Evolutionary conservation across 306 rosid species (phyloP).

Genomic region (Hippophae rhamnoides): DNA sequence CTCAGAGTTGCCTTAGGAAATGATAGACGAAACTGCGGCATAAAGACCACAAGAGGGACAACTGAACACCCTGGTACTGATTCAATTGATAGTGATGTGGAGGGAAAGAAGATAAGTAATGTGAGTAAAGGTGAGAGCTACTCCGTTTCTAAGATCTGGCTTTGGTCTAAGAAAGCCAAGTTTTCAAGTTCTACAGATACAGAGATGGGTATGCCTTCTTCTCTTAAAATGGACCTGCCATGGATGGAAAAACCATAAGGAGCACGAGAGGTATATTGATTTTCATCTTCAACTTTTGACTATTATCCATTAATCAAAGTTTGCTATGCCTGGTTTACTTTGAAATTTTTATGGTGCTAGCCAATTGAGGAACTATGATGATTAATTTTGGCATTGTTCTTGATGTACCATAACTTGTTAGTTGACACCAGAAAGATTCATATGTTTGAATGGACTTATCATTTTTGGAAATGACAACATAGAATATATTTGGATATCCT

Average conservation of each 20-base stretch:
- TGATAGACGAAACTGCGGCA: constrained; percentile 25
- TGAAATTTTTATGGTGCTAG: constrained; percentile 29
- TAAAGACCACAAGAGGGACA: constrained; percentile 23
- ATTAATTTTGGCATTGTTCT: constrained; percentile 26
- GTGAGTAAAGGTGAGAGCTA: constrained; percentile 80
- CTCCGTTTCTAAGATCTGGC: constrained; percentile 87
- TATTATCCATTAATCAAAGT: constrained; percentile 24
- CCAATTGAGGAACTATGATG: constrained; percentile 26
- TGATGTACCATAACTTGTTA: constrained; percentile 27
- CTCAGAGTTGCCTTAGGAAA: constrained; percentile 55
- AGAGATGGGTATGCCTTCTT: constrained; percentile 47
- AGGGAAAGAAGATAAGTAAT: constrained; percentile 64
- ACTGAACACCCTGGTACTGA: constrained; percentile 28
- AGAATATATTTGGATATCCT: constrained; percentile 12
- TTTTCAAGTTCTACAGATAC: constrained; percentile 43
- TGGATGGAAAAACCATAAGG: constrained; percentile 55
- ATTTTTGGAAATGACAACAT: constrained; percentile 18
- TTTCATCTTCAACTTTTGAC: constrained; percentile 16
- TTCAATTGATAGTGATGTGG: constrained; percentile 48
- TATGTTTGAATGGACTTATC: constrained; percentile 22
- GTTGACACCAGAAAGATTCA: constrained; percentile 18
- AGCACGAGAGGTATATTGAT: constrained; percentile 44
- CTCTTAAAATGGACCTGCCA: constrained; percentile 52
- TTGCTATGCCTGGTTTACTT: constrained; percentile 16
- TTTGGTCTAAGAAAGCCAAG: constrained; percentile 74